These are phyloP conservation scores for Sporisorium scitamineum DNA, from an alignment of 1,284 basidiomycete species.

Conservation along the genomic window DNA sequence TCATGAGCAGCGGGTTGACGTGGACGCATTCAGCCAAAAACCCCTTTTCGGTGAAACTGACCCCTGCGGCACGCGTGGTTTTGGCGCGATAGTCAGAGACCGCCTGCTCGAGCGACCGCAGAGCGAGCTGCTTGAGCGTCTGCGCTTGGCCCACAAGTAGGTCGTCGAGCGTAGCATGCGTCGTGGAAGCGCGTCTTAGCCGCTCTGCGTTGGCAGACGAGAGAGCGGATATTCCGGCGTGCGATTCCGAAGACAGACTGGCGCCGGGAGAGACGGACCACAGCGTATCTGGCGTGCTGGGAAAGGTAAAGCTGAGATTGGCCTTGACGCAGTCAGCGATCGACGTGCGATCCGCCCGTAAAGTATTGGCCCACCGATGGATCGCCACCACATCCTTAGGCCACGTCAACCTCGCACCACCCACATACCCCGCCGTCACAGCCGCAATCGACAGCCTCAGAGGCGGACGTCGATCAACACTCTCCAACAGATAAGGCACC, in stretches of 20 bases:
- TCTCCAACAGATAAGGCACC: conserved; percentile 39
- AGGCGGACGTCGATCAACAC: conserved; percentile 28
- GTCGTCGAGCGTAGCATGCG: conserved; percentile 40
- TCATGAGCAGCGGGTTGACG: conserved; percentile 36
- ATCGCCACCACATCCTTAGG: conserved; percentile 44
- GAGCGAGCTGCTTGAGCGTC: conserved; percentile 37
- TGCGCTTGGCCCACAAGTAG: conserved; percentile 42
- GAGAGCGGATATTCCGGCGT: conserved; percentile 4
- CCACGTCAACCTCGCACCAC: conserved; percentile 38
- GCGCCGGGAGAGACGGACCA: conserved; percentile 30
- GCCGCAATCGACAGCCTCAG: conserved; percentile 38
- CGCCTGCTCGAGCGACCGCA: conserved; percentile 33
- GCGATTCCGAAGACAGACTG: conserved; percentile 18
- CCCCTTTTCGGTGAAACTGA: conserved; percentile 39
- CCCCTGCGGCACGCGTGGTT: conserved; percentile 18
- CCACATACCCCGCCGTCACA: conserved; percentile 42
- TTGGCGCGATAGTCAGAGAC: conserved; percentile 34
- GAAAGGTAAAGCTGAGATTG: conserved; percentile 28
- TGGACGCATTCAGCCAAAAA: conserved; percentile 25
- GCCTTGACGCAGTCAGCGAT: conserved; percentile 41
- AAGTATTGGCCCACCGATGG: conserved; percentile 42
- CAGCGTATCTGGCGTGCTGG: conserved; percentile 32
- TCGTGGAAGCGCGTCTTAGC: conserved; percentile 20
- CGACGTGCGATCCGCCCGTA: conserved; percentile 32
- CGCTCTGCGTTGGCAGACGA: conserved; percentile 39